phyloP scores from a whole-genome alignment of 768 basidiomycete species.

The Dacryopinax primogenitus region DNA sequence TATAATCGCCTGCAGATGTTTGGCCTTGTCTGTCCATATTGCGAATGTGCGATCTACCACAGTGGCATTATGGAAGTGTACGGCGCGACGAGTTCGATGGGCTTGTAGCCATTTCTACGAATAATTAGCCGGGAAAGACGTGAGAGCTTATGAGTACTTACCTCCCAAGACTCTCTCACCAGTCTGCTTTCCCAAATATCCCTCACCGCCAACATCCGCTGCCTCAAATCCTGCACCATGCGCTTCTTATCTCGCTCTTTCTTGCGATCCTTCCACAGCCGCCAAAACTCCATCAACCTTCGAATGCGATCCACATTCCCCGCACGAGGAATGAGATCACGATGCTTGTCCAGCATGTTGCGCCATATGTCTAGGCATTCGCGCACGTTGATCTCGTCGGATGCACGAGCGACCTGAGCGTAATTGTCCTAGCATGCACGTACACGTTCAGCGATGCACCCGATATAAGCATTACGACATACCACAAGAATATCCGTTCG shows the following conservation, averaged over 20 bases:
- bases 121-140: too few relatives aligned
- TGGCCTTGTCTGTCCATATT: not conserved
- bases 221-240: constrained; percentile 60
- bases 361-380: constrained; percentile 52
- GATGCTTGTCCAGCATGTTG: constrained; percentile 28
- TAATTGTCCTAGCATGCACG: constrained; percentile 47
- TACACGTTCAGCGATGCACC: constrained; percentile 15
- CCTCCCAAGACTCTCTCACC: constrained; percentile 37
- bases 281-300: constrained; percentile 33
- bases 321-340: constrained; percentile 35
- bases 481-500: constrained; percentile 63
- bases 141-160: constrained; percentile 12
- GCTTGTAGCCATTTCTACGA: constrained; percentile 51
- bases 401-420: constrained; percentile 53
- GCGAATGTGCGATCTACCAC: not conserved
- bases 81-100: constrained; percentile 38
- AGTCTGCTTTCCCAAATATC: constrained; percentile 44
- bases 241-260: constrained; percentile 43
- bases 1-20: not conserved
- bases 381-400: constrained; percentile 51
- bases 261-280: constrained; percentile 42
- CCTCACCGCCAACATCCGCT: constrained; percentile 50
- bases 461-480: constrained; percentile 25
- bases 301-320: constrained; percentile 35
- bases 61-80: not conserved